Evolutionary conservation across 2,329 filamentous ascomycete species (phyloP), one percentile per base, ranked within the genome.

Genomic region (Amauroascus niger): DNA sequence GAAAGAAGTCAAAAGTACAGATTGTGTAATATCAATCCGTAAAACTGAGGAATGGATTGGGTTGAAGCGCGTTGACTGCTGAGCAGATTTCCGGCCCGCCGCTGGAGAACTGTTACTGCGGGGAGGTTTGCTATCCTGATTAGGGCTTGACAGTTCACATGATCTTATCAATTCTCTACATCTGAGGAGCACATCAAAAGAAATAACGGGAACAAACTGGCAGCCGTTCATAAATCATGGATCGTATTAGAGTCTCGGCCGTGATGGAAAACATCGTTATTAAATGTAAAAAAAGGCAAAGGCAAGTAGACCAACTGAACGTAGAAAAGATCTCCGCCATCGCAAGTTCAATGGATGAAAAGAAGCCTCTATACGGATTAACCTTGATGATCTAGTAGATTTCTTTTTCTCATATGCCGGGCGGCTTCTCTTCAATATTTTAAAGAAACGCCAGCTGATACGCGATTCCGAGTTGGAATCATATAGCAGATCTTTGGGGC

Each of bases 61-160:
- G 4, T 32, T 11, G 16, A 18, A 20, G 43, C 7, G 8, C 16
- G 6, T 18, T 9, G 26, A 7, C 9, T 2, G 41, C 6, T 33
- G 43, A 28, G 26, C 4, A 14, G 24, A 14, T 30, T 35, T 37
- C 18, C 3, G 16, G 18, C 44, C 43, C 26, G 11, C 28, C 20
- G 13, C 16, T 13, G 18, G 14, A 14, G 6, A n/a, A n/a, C n/a
- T n/a, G n/a, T n/a, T n/a, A n/a, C 30, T 33, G 28, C 32, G 32
- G 46, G 46, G 46, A 33, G 39, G 16, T 20, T 11, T 39, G 33
- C 20, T 40, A 49, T 39, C 46, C 46, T 28, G 46, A 49, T 49
- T 49, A 49, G 46, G 46, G 46, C 33, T 49, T 39, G 1, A 16
- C 6, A 6, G 20, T 13, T 28, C 46, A 49, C 46, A 28, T 49